Percentiles rank a stretch among this genome's conserved stretches.
These are phyloP conservation scores for Ceratobasidium sp. DNA, from an alignment of 1,284 basidiomycete genomes.

Conservation along the genomic window DNA sequence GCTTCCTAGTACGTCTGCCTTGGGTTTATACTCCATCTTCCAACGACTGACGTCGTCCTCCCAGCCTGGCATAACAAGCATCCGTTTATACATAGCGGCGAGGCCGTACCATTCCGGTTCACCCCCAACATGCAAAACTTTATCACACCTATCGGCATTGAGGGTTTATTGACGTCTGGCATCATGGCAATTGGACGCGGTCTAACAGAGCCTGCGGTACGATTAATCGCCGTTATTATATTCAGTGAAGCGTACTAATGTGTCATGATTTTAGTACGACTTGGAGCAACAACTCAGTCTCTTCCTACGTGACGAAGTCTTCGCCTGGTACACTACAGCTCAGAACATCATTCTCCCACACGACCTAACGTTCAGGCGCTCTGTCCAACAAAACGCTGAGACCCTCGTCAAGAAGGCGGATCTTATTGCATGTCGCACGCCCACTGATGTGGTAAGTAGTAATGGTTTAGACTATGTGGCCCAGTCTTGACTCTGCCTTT, in stretches of 20 bases:
- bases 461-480: too few relatives aligned
- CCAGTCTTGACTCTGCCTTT: background rate
- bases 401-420: conserved; percentile 88
- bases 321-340: conserved; percentile 67
- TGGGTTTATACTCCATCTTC: background rate
- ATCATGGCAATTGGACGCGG: conserved; percentile 93
- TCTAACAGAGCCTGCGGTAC: conserved; percentile 91
- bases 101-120: conserved; percentile 95
- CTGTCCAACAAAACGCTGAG: conserved; percentile 81
- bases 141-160: conserved; percentile 88
- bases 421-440: conserved; percentile 84
- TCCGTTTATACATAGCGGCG: conserved; percentile 77
- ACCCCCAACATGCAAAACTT: conserved; percentile 98
- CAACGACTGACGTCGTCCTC: conserved; percentile 22
- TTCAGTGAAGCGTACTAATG: conserved; percentile 38
- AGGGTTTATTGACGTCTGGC: conserved; percentile 88
- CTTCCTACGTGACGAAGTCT: conserved; percentile 94
- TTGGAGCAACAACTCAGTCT: conserved; percentile 90
- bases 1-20: conserved; percentile 73
- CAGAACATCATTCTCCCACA: conserved; percentile 46
- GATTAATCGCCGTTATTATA: background rate
- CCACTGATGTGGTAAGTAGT: conserved; percentile 77
- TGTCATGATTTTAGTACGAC: conserved; percentile 75
- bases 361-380: conserved; percentile 75
- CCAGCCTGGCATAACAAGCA: conserved; percentile 61